Base-by-base conservation (phyloP, 208 protist species). In the Acanthamoeba royreba region DNA sequence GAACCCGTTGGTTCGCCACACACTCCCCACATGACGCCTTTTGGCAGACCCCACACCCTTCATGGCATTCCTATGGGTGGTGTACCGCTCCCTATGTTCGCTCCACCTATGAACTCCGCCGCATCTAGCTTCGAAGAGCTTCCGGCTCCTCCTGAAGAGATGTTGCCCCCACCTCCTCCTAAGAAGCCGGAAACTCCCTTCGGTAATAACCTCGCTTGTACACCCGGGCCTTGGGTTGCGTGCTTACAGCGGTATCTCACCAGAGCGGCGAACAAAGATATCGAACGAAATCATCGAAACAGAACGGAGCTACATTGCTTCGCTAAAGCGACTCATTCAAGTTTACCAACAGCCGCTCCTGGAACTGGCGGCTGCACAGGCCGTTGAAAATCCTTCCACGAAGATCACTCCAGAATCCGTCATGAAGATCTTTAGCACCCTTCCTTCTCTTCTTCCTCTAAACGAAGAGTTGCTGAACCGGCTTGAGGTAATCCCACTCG, bases 251-350 rank as follows among this genome's bases (percentile, higher is more conserved):
- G 13, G 17, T 43, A 7, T 61, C 35, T 42, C 7, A 7, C 3
- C 31, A 92, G 87, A 92, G 87, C 55, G 87, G 31, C 72, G 87
- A 79, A 81, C 87, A 22, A 92, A 92, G 87, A 81, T 92, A 28
- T 31, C 87, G 15, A 92, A 92, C 17, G 87, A 92, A 42, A 92
- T 92, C 87, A 79, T 92, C 47, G 87, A 92, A 25, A 92, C 87
- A 42, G 87, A 92, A 40, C 40, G 53, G 2, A 92, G 45, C 58
- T 92, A 92, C 45, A 92, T 92, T 31, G 38, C 22, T 25, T 92
- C 87, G 40, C 45, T 92, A n/a, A 92, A 92, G 61, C 55, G 63
- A n/a, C 61, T 92, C 40, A 81, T 92, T 28, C 58, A 92, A 31
- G 58, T 72, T 45, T 92, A 92, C 53, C 61, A 79, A n/a, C 52